Percentiles rank a stretch among this genome's conserved stretches.
Evolutionary conservation across 2,329 filamentous ascomycete species (phyloP).

Genomic region (Didymella sp.): DNA sequence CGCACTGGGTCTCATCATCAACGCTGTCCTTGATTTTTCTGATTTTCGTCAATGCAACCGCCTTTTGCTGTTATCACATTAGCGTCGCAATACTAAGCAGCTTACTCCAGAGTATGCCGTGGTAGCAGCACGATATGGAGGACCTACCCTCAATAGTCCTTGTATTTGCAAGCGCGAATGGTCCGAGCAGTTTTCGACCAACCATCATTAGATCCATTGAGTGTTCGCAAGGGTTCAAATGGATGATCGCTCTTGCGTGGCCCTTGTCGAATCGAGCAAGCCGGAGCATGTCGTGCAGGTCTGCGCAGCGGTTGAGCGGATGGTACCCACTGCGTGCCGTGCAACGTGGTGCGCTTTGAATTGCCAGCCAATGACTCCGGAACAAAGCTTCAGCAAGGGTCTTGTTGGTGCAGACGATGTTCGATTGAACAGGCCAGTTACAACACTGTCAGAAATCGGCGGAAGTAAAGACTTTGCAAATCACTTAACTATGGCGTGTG

Average conservation of each 20-base stretch:
- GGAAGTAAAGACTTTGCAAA: background rate
- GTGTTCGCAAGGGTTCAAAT: background rate
- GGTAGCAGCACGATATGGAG: background rate
- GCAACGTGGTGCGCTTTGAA: background rate
- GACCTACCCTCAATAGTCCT: background rate
- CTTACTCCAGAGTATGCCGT: background rate
- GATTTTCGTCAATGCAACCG: background rate
- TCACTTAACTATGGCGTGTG: background rate
- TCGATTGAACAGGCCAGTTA: background rate
- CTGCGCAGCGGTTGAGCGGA: conserved; percentile 5
- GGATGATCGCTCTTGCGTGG: background rate
- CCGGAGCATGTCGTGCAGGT: conserved; percentile 6
- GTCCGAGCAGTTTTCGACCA: background rate
- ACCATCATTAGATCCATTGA: background rate
- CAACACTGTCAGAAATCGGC: background rate
- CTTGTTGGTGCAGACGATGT: background rate
- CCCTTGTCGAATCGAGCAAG: background rate
- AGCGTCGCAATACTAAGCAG: conserved; percentile 1
- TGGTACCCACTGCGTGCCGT: conserved; percentile 3
- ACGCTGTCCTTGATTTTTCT: background rate
- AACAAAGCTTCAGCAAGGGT: background rate
- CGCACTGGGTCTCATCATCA: background rate
- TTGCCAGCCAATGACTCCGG: background rate
- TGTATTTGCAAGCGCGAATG: background rate
- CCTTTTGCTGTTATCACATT: background rate